Evolutionary conservation across 345 rosid species (phyloP).

Genomic region (Syzygium aqueum): DNA sequence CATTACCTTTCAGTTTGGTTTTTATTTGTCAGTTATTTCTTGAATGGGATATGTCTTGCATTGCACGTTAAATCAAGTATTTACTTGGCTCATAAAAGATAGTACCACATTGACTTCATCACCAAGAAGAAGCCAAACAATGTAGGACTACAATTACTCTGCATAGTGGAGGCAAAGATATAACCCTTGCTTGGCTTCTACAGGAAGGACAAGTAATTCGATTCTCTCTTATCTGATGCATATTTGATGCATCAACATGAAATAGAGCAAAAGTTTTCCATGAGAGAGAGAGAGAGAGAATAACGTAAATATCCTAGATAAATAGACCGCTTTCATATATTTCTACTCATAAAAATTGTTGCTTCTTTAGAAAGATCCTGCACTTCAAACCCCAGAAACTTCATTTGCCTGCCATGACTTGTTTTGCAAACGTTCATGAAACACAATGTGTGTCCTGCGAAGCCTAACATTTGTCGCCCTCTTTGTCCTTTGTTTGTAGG

Average conservation of each 20-base stretch:
- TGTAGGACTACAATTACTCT: neutral
- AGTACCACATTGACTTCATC: neutral
- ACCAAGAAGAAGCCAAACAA: neutral
- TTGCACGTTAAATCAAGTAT: neutral
- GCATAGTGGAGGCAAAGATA: neutral
- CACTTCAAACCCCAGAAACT: neutral
- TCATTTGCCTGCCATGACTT: neutral
- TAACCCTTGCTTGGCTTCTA: neutral
- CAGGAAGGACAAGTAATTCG: neutral
- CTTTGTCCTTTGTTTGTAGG: slow-evolving; percentile 24
- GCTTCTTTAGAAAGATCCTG: neutral
- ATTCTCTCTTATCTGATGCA: neutral
- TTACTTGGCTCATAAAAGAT: neutral
- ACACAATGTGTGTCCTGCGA: neutral
- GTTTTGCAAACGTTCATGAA: neutral
- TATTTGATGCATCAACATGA: neutral
- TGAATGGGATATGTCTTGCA: neutral
- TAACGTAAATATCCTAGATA: neutral
- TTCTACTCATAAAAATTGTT: neutral
- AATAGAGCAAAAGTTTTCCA: neutral
- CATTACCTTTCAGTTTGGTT: neutral
- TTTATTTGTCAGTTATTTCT: neutral
- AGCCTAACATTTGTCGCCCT: neutral
- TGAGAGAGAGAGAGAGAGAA: neutral
- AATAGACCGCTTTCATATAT: neutral